Base-by-base conservation (phyloP, 768 basidiomycete genomes). In the Kwoniella bestiolae region DNA sequence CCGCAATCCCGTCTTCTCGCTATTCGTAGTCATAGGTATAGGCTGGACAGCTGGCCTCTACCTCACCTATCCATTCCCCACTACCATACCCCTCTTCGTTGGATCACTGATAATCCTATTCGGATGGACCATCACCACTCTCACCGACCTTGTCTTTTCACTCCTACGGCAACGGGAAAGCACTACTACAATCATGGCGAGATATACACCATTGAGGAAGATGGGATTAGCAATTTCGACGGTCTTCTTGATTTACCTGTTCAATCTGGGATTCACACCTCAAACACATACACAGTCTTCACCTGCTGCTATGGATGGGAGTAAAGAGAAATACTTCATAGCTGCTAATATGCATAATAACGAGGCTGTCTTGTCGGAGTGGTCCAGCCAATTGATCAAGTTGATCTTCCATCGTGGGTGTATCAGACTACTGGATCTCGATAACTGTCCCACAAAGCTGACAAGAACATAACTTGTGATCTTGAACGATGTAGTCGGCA, bases 261-360 rank as follows among this genome's bases (percentile, higher is more conserved):
- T 34, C 5, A 44, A 29, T 21, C 31, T 67, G 55, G 66, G 66
- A 6, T 41, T 60, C n/a, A n/a, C n/a, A n/a, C n/a, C n/a, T n/a
- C n/a, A n/a, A n/a, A n/a, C n/a, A n/a, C n/a, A n/a, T n/a, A n/a
- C n/a, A n/a, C n/a, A n/a, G n/a, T n/a, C n/a, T n/a, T n/a, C n/a
- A n/a, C n/a, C n/a, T n/a, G n/a, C n/a, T n/a, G n/a, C 14, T 35
- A n/a, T 11, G n/a, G 41, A 44, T 60, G 60, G 0, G 25, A 28
- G 18, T 52, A 62, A 31, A 45, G 45, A 57, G 56, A 63, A 58
- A 38, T 68, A 68, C 34, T 65, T 80, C 63, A 81, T 84, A 69
- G 83, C 82, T 12, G 83, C 82, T 2, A 82, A 83, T 76, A 82
- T 85, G 65, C 80, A 75, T 73, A 77, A 84, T 56, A 83, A 84